Evolutionary conservation across 257 asterid species (phyloP), one percentile per base, ranked within the genome.

Genomic region (Solanum appendiculatum): DNA sequence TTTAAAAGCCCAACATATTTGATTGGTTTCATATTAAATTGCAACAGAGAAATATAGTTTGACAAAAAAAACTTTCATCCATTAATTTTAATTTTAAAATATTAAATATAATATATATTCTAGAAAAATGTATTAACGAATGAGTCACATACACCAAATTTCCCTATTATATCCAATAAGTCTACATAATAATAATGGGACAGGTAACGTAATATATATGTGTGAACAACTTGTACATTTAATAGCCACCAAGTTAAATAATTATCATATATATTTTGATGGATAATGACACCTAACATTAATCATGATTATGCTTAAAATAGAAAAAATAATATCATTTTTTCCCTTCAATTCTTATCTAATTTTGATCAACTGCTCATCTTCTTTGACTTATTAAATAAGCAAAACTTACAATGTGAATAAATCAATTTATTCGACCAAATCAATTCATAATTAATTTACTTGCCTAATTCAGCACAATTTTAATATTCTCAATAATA

Each of bases 321-420:
- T 46, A 29, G 66, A 80, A 80, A 80, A 86, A 54, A 10, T 77
- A 82, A 89, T 74, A 87, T 80, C 83, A 70, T 83, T 69, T 78
- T 46, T 27, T 44, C 44, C 20, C 18, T 36, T 68, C 18, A 68
- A 34, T 13, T 58, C 80, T 86, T 89, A 87, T 64, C 87, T 82
- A 82, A 64, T 77, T 66, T 89, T 84, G 63, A 88, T 88, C 91
- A 88, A 89, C 90, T 75, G 78, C 89, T 70, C 86, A 82, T 88
- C 74, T 64, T 68, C 69, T 73, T 63, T 90, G 93, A 89, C 92
- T 86, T 89, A 10, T 87, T 70, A 70, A 86, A 85, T 85, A 64
- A 83, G 13, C 81, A n/a, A 72, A 86, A 46, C 44, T 27, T 23
- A 31, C 44, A 86, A 25, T 27, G 78, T 56, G 83, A 21, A 37